These are phyloP conservation scores for Blastomyces parvus DNA, from an alignment of 2,329 filamentous ascomycete species.

Conservation along the genomic window DNA sequence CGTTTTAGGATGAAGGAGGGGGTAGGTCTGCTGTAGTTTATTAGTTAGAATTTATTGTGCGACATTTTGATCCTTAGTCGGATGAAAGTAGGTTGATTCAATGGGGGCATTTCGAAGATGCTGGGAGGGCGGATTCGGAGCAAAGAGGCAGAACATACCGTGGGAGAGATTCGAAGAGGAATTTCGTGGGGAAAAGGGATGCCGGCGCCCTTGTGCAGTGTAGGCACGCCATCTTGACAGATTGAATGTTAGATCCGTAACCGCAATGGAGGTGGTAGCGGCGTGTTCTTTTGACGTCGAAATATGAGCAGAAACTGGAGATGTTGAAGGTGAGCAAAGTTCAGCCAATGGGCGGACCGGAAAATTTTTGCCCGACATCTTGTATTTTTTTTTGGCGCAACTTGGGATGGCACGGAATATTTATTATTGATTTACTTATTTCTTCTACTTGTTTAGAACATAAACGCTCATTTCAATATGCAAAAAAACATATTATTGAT, in stretches of 20 bases:
- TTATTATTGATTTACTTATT: background rate
- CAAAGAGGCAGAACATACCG: background rate
- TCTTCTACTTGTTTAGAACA: background rate
- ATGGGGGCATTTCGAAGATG: too few species aligned
- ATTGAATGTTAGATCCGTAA: background rate
- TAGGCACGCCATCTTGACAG: constrained; percentile 26
- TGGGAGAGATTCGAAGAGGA: constrained; percentile 6
- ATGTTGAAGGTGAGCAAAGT: background rate
- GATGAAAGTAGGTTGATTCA: too few species aligned
- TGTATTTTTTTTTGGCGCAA: background rate
- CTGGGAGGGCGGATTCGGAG: too few species aligned
- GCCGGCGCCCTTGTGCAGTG: constrained; percentile 21
- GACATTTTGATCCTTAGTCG: too few species aligned
- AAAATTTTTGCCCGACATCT: constrained; percentile 6
- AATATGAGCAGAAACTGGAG: background rate
- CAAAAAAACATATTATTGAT: background rate
- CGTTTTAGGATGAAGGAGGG: background rate
- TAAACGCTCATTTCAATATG: background rate
- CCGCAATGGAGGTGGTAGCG: background rate
- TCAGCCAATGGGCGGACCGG: background rate
- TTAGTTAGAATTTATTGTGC: background rate
- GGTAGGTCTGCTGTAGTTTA: background rate
- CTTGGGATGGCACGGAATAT: background rate
- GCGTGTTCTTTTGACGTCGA: background rate
- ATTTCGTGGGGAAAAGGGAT: constrained; percentile 18